Evolutionary conservation across 1,139 yeast genomes (phyloP).

Genomic region (Kurtzmaniella natalensis): DNA sequence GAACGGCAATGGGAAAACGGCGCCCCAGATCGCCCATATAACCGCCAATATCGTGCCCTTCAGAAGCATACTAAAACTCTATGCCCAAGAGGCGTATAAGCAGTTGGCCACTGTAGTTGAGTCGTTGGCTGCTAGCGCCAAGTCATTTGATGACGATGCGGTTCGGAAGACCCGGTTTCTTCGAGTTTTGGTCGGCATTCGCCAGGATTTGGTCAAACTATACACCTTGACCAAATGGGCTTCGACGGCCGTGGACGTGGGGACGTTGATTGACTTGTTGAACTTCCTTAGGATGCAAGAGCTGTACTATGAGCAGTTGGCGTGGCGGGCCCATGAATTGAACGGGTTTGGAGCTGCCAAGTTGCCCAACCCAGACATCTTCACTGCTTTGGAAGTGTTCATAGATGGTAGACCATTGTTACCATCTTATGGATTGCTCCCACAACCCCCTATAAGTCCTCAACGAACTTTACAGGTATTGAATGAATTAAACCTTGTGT

Average conservation of each 20-base stretch:
- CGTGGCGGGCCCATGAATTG: slow-evolving; percentile 48
- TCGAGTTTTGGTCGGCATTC: slow-evolving; percentile 59
- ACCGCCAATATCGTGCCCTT: slow-evolving; percentile 67
- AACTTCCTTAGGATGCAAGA: slow-evolving; percentile 81
- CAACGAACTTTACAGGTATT: slow-evolving; percentile 59
- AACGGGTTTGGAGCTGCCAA: slow-evolving; percentile 79
- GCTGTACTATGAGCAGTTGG: slow-evolving; percentile 60
- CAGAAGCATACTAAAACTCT: slow-evolving; percentile 51
- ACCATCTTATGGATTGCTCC: slow-evolving; percentile 59
- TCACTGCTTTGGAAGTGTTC: slow-evolving; percentile 82
- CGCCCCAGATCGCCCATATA: slow-evolving; percentile 63
- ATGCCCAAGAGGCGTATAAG: slow-evolving; percentile 60
- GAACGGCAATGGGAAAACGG: background rate
- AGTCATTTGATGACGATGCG: slow-evolving; percentile 46
- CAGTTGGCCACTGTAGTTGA: slow-evolving; percentile 62
- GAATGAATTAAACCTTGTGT: slow-evolving; percentile 63
- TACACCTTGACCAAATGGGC: slow-evolving; percentile 91
- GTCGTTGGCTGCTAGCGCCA: slow-evolving; percentile 38
- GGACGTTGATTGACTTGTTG: slow-evolving; percentile 73
- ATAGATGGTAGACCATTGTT: slow-evolving; percentile 74
- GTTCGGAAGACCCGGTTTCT: slow-evolving; percentile 64
- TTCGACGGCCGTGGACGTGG: slow-evolving; percentile 62
- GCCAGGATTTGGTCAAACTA: slow-evolving; percentile 79
- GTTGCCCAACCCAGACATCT: slow-evolving; percentile 82
- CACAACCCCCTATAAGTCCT: slow-evolving; percentile 49